These are phyloP conservation scores for Stentor roeselii DNA, from an alignment of 73 alveolate genomes.

Conservation along the genomic window DNA sequence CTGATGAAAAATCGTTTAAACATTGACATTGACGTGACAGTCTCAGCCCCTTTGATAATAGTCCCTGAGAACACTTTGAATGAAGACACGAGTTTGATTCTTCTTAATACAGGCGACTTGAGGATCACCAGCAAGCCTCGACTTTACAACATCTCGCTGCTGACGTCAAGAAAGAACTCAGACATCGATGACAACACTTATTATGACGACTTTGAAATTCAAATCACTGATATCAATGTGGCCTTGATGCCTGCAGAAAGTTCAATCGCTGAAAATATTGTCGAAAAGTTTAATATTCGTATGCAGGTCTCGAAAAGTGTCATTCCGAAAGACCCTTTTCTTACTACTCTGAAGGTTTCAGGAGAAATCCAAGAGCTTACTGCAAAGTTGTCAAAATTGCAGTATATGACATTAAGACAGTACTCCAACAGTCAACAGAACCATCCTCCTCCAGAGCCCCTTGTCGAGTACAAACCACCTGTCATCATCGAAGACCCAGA, in stretches of 20 bases:
- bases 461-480: background rate
- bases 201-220: constrained; percentile 8
- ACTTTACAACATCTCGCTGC: background rate
- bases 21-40: background rate
- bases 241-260: constrained; percentile 19
- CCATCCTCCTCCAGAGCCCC: background rate
- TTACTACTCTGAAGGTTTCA: constrained; percentile 11
- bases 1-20: constrained; percentile 7
- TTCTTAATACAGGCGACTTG: background rate
- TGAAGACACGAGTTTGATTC: background rate
- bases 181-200: constrained; percentile 20
- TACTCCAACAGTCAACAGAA: background rate
- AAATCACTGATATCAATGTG: background rate
- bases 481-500: background rate
- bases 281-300: background rate
- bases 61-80: constrained; percentile 1
- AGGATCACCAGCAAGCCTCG: constrained; percentile 1
- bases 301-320: constrained; percentile 9
- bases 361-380: background rate
- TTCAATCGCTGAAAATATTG: background rate
- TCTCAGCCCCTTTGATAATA: constrained; percentile 7
- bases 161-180: background rate
- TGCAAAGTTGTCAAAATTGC: background rate
- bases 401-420: constrained; percentile 1
- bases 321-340: constrained; percentile 21